Evolutionary conservation across 352 stramenopile genomes (phyloP).

Genomic region (Phytophthora syringae): DNA sequence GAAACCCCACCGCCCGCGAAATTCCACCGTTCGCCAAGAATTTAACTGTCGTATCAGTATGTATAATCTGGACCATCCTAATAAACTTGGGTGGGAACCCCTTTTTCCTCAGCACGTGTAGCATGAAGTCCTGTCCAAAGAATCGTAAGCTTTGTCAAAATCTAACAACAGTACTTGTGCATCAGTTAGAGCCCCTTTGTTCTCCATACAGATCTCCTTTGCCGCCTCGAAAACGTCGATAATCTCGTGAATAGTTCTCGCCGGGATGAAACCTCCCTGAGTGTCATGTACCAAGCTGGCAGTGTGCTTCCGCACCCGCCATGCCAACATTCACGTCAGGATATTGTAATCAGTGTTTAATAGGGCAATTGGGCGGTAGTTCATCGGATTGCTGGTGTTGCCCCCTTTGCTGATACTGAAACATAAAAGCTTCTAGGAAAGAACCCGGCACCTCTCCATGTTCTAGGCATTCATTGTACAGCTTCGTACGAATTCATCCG

Average conservation of each 20-base stretch:
- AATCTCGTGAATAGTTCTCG: not conserved
- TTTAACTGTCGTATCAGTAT: not conserved
- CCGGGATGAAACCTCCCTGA: conserved; percentile 5
- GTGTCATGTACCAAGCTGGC: not conserved
- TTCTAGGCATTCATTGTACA: conserved; percentile 2
- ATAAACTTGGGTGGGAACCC: conserved; percentile 1
- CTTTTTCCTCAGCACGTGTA: conserved; percentile 5
- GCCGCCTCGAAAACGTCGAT: conserved; percentile 10
- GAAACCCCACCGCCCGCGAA: not conserved
- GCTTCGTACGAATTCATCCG: not conserved
- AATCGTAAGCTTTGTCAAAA: conserved; percentile 18
- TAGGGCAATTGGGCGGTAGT: conserved; percentile 4
- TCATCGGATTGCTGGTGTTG: not conserved
- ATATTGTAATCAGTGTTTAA: conserved; percentile 16
- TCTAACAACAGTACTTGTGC: conserved; percentile 12
- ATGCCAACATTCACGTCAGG: conserved; percentile 1
- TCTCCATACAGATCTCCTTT: not conserved
- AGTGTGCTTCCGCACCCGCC: not conserved
- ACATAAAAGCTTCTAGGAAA: not conserved
- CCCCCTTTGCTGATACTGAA: conserved; percentile 10
- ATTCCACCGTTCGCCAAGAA: conserved; percentile 10
- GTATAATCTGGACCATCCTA: not conserved
- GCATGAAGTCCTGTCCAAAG: conserved; percentile 5
- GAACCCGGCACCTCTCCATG: not conserved
- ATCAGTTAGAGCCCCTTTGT: not conserved